These are phyloP conservation scores for Quercus phellos DNA, from an alignment of 331 rosid species.

Conservation along the genomic window DNA sequence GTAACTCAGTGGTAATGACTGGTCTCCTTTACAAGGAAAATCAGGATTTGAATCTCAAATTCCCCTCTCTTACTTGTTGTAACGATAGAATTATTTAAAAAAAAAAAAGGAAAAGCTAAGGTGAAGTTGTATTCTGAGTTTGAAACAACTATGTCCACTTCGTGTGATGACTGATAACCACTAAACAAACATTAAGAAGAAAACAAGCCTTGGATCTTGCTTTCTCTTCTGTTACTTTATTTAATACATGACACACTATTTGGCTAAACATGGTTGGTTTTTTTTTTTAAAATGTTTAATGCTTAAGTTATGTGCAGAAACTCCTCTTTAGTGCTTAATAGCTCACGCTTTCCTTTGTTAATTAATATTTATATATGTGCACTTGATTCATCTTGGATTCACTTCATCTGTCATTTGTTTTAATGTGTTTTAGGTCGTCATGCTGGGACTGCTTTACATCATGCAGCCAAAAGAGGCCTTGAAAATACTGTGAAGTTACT, in stretches of 20 bases:
- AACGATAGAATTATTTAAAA: no score
- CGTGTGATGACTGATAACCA: background rate
- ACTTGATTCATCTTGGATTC: conserved; percentile 1
- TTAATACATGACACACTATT: background rate
- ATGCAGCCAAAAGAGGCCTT: conserved; percentile 92
- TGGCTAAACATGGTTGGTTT: background rate
- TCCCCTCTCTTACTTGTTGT: no score
- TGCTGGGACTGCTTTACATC: conserved; percentile 94
- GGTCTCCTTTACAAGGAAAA: no score
- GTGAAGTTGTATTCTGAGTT: background rate
- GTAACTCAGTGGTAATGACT: no score
- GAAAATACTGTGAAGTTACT: conserved; percentile 69
- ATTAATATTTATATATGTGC: background rate
- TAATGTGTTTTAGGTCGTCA: conserved; percentile 50
- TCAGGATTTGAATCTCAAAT: no score
- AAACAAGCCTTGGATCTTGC: background rate
- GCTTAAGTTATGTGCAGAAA: background rate
- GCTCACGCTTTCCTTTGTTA: background rate
- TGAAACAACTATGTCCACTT: background rate
- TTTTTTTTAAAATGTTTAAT: background rate
- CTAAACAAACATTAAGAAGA: no score
- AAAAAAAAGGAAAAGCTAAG: background rate
- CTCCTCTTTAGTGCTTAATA: background rate
- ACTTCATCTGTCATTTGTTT: background rate
- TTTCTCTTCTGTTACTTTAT: background rate